Evolutionary conservation across 2,329 filamentous ascomycete species (phyloP).

Genomic region (Chrysosphaeria jannelii): DNA sequence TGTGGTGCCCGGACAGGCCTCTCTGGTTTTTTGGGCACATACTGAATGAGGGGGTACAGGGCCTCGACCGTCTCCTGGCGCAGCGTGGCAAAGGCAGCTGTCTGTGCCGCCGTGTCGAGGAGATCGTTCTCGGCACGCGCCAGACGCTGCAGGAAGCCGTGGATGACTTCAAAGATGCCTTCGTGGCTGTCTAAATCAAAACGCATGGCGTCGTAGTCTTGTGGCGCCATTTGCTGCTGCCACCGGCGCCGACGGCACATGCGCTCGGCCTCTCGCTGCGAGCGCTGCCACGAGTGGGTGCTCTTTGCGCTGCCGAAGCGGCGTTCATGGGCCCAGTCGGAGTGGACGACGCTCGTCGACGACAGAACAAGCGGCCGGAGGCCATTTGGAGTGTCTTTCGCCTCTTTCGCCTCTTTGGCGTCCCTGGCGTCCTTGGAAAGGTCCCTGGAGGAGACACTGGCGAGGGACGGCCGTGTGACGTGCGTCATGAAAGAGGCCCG

Average conservation of each 20-base stretch:
- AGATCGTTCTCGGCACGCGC: slow-evolving; percentile 4
- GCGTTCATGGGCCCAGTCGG: no score
- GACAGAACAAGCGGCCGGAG: no score
- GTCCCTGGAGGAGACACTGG: no score
- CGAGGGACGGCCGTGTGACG: no score
- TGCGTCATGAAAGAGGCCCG: no score
- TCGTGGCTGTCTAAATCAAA: slow-evolving; percentile 2
- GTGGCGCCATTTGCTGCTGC: slow-evolving; percentile 1
- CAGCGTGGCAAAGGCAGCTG: slow-evolving; percentile 1
- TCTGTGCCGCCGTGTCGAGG: slow-evolving; percentile 1
- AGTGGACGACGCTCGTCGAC: no score
- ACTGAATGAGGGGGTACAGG: slow-evolving; percentile 3
- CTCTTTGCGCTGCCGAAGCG: no score
- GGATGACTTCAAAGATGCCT: slow-evolving; percentile 3
- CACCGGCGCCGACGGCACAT: slow-evolving; percentile 3
- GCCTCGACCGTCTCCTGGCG: slow-evolving; percentile 3
- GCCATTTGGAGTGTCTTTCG: no score
- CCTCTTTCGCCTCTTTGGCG: no score
- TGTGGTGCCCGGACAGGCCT: no score
- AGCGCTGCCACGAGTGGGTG: slow-evolving; percentile 1
- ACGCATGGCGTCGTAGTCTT: neutral
- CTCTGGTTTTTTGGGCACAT: no score
- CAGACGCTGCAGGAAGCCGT: slow-evolving; percentile 3
- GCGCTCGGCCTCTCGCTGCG: slow-evolving; percentile 2
- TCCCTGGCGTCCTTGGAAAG: no score